These are phyloP conservation scores for Emydomyces testavorans DNA, from an alignment of 2,329 filamentous ascomycete species.

Conservation along the genomic window DNA sequence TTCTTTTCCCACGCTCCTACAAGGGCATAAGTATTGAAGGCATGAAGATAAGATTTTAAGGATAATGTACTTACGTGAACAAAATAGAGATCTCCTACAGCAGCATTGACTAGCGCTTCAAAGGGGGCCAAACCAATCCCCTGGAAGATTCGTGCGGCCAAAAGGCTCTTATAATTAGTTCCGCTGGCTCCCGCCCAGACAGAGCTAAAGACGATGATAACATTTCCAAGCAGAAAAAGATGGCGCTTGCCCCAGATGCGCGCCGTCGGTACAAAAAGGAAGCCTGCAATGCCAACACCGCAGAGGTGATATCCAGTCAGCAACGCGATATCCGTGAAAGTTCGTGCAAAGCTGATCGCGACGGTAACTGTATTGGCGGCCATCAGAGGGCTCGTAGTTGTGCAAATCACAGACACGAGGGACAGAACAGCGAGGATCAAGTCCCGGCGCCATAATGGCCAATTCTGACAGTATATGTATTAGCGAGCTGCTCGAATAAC, in stretches of 20 bases:
- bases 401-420: conserved; percentile 68
- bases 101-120: conserved; percentile 78
- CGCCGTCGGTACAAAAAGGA: conserved; percentile 76
- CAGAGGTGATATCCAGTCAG: conserved; percentile 80
- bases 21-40: background rate
- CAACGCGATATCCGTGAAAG: conserved; percentile 66
- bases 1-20: conserved; percentile 64
- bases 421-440: conserved; percentile 68
- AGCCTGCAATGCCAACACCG: conserved; percentile 67
- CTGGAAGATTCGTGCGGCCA: conserved; percentile 72
- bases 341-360: conserved; percentile 50
- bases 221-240: conserved; percentile 64
- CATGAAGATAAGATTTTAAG: background rate
- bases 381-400: conserved; percentile 72
- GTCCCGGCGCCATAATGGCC: conserved; percentile 79
- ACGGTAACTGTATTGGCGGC: conserved; percentile 78
- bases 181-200: conserved; percentile 65
- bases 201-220: conserved; percentile 61
- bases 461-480: conserved; percentile 45
- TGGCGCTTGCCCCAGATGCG: conserved; percentile 90
- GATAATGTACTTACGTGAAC: conserved; percentile 54
- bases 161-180: conserved; percentile 56
- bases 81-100: conserved; percentile 80
- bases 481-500: background rate
- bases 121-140: conserved; percentile 80